Evolutionary conservation across 306 rosid genomes (phyloP).

Genomic region (Sicyos baderoa): DNA sequence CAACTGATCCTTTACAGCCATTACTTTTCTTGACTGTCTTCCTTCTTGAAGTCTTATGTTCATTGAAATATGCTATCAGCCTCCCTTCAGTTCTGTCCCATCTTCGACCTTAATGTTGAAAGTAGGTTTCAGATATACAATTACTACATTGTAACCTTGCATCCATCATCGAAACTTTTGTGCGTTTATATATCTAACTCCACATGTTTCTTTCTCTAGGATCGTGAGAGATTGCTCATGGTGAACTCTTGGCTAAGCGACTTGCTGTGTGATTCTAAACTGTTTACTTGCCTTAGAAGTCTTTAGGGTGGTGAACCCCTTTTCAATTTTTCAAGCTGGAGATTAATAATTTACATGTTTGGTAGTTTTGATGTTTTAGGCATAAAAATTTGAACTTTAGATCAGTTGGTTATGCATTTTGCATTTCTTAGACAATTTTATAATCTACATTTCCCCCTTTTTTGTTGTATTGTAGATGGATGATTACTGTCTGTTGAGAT

Average conservation of each 20-base stretch:
- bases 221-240: constrained; percentile 59
- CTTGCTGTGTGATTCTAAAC: constrained; percentile 29
- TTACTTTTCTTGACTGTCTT: not conserved
- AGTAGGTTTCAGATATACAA: not conserved
- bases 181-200: constrained; percentile 12
- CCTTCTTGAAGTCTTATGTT: constrained; percentile 2
- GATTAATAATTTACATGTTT: constrained; percentile 3
- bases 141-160: constrained; percentile 5
- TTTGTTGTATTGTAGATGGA: constrained; percentile 73
- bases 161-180: constrained; percentile 9
- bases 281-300: constrained; percentile 27
- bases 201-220: constrained; percentile 56
- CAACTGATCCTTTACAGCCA: not conserved
- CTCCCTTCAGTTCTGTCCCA: not conserved
- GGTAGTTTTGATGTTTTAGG: constrained; percentile 7
- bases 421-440: constrained; percentile 16
- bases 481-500: constrained; percentile 61
- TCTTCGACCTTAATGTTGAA: not conserved
- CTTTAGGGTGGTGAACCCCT: not conserved
- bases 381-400: not conserved
- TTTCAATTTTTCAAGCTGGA: not conserved
- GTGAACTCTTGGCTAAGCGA: constrained; percentile 48
- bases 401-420: constrained; percentile 18
- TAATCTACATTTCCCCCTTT: constrained; percentile 24
- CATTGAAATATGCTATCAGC: not conserved